These are phyloP conservation scores for Penicillium pancosmium DNA, from an alignment of 495 filamentous ascomycete species.

Conservation along the genomic window DNA sequence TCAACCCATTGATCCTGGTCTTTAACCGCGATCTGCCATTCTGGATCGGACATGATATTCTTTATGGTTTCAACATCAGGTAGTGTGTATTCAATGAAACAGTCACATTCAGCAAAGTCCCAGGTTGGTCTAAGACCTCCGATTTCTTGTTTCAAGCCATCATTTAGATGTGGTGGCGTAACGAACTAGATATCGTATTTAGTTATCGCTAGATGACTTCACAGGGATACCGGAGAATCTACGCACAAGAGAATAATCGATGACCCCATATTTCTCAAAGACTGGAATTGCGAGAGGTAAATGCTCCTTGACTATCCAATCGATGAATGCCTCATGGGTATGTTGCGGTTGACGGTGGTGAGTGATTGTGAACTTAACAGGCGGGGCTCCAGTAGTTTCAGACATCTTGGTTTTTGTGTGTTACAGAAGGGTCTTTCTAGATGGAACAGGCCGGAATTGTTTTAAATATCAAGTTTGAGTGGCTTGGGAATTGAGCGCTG, in stretches of 20 bases:
- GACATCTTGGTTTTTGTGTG: conserved; percentile 8
- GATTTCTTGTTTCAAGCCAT: conserved; percentile 23
- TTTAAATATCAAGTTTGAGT: not conserved
- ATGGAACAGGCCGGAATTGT: not conserved
- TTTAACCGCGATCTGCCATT: conserved; percentile 29
- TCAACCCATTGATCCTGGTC: conserved; percentile 35
- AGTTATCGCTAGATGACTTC: not conserved
- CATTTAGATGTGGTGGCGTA: conserved; percentile 29
- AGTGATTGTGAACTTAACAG: conserved; percentile 33
- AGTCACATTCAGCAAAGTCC: conserved; percentile 36
- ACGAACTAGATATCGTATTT: conserved; percentile 21
- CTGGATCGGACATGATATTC: conserved; percentile 30
- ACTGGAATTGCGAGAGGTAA: conserved; percentile 33
- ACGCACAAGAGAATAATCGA: conserved; percentile 32
- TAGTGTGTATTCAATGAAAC: conserved; percentile 34
- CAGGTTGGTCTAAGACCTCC: conserved; percentile 19
- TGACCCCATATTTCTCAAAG: conserved; percentile 32
- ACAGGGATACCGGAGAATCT: not conserved
- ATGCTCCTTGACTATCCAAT: conserved; percentile 35
- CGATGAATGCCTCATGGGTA: conserved; percentile 35
- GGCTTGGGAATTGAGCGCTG: not conserved
- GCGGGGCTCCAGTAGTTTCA: conserved; percentile 10
- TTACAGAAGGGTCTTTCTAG: not conserved
- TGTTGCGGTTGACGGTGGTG: conserved; percentile 30
- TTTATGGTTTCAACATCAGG: conserved; percentile 20